Evolutionary conservation across 1,284 basidiomycete genomes (phyloP).

Genomic region (Tremellales sp.): DNA sequence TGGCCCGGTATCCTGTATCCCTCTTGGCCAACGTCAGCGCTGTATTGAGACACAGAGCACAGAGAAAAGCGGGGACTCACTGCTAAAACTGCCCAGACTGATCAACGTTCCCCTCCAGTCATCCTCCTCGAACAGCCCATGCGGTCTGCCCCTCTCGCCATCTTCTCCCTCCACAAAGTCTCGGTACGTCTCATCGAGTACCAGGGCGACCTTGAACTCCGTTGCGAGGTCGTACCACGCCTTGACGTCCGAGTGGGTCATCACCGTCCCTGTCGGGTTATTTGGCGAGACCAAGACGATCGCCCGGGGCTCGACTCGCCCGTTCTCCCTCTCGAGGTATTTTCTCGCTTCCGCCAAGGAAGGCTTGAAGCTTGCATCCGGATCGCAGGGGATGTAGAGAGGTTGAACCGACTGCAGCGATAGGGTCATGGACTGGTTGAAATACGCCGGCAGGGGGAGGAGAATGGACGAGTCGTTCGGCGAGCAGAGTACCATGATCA

Average conservation of each 20-base stretch:
- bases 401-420: slow-evolving; percentile 63
- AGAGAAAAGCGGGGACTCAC: slow-evolving; percentile 22
- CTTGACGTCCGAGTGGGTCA: slow-evolving; percentile 59
- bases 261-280: slow-evolving; percentile 72
- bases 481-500: slow-evolving; percentile 57
- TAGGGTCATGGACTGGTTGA: slow-evolving; percentile 76
- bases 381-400: slow-evolving; percentile 59
- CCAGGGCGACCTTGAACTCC: slow-evolving; percentile 61
- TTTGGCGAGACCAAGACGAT: slow-evolving; percentile 62
- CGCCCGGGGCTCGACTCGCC: slow-evolving; percentile 55
- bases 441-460: slow-evolving; percentile 76
- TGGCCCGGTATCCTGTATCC: slow-evolving; percentile 81
- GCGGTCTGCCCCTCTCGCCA: slow-evolving; percentile 29
- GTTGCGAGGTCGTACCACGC: slow-evolving; percentile 63
- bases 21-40: slow-evolving; percentile 52
- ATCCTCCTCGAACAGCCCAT: slow-evolving; percentile 46
- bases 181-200: slow-evolving; percentile 85
- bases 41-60: slow-evolving; percentile 2
- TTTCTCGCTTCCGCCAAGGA: slow-evolving; percentile 43
- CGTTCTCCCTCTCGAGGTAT: slow-evolving; percentile 18
- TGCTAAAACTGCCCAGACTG: slow-evolving; percentile 68
- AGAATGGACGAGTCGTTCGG: slow-evolving; percentile 68
- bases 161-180: slow-evolving; percentile 61
- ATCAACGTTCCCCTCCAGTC: slow-evolving; percentile 64
- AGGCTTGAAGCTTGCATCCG: slow-evolving; percentile 61